Base-by-base conservation (phyloP, 2,329 filamentous ascomycete species). In the Pseudocercospora macadamiae region DNA sequence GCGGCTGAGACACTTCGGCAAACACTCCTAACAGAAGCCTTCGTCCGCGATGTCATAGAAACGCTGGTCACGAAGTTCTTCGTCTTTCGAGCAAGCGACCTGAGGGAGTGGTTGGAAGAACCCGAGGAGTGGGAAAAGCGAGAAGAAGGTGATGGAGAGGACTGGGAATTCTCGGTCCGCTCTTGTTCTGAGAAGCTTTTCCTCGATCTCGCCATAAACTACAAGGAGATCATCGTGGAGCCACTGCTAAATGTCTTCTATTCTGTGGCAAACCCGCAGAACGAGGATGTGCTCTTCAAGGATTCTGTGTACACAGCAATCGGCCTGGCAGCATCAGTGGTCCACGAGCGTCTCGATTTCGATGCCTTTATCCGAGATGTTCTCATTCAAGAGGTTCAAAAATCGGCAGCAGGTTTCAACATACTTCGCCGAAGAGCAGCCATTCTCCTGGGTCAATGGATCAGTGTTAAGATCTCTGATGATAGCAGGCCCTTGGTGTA, bases 281-380 rank as follows among this genome's bases (percentile, higher is more conserved):
- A 86, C 61, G 80, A 81, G 39, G 87, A 95, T 63, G 83, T 97
- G 10, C 82, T 95, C 14, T 86, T 90, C 60, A 97, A 97, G 72
- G 95, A 99, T 72, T 93, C 93, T 0, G 87, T 97, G 0, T 99
- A 99, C 71, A 96, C 91, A 4, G 92, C 93, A 9, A 88, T 99
- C 77, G 93, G 93, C 2, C 82, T 97, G 51, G 86, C 95, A 0
- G 90, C 93, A 1, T 83, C 90, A 1, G 87, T 93, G 36, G 79
- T 97, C 14, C 82, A 88, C 59, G 79, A 87, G 47, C 80, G 85
- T 9, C 85, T 97, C 63, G 89, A 97, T 74, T 97, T 97, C 75
- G 89, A 96, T 70, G 74, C 81, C 1, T 89, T 97, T 69, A 76
- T 99, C 37, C 81, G 84, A 14, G 86, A 86, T 4, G 92, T 89